phyloP scores from a whole-genome alignment of 164 flowering plant species.

The Tetracentron sinense region DNA sequence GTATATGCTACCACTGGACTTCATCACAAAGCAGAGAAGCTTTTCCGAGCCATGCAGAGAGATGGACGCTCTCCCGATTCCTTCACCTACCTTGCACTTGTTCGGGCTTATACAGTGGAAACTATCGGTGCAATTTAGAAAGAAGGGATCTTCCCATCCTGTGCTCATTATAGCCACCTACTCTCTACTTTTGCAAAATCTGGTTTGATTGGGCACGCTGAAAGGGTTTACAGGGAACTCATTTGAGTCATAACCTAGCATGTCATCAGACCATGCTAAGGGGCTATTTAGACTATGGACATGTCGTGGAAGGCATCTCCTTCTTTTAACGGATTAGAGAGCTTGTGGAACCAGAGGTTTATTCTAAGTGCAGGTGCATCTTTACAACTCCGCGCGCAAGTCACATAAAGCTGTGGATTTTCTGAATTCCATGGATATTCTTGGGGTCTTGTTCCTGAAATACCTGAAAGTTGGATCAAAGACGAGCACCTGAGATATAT shows the following conservation, averaged over 20 bases:
- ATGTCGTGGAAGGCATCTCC: constrained; percentile 52
- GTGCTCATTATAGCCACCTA: constrained; percentile 54
- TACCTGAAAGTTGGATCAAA: constrained; percentile 56
- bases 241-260: constrained; percentile 47
- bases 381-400: constrained; percentile 50
- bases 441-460: constrained; percentile 40
- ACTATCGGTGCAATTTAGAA: constrained; percentile 44
- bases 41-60: constrained; percentile 54
- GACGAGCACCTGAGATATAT: constrained; percentile 6
- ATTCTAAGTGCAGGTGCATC: constrained; percentile 69
- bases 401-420: constrained; percentile 39
- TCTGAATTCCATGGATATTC: constrained; percentile 47
- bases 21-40: constrained; percentile 52
- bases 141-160: constrained; percentile 43
- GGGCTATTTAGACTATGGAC: constrained; percentile 67
- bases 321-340: constrained; percentile 45
- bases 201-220: constrained; percentile 60
- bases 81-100: constrained; percentile 58
- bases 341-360: constrained; percentile 43
- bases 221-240: constrained; percentile 48
- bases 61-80: constrained; percentile 63
- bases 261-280: constrained; percentile 55
- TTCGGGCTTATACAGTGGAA: constrained; percentile 62
- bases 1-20: constrained; percentile 55
- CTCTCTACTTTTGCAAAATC: constrained; percentile 42